These are phyloP conservation scores for Fusarium vanettenii DNA, from an alignment of 2,329 filamentous ascomycete genomes.

Conservation along the genomic window DNA sequence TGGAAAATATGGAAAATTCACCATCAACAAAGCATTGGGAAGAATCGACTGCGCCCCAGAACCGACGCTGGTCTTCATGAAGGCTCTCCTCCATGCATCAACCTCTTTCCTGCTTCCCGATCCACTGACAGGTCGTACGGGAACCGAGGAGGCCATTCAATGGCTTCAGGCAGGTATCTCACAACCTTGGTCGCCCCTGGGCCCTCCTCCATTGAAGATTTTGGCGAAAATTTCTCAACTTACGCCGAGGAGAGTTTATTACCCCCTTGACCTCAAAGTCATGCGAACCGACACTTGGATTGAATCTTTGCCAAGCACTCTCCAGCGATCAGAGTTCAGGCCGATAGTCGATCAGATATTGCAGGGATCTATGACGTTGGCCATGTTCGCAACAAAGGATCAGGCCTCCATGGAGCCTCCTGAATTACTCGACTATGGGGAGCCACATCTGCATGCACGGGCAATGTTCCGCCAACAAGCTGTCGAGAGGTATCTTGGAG, in stretches of 20 bases:
- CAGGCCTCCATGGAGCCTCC: conserved; percentile 1
- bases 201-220: background rate
- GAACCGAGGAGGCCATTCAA: conserved; percentile 68
- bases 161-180: conserved; percentile 62
- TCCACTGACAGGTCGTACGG: conserved; percentile 67
- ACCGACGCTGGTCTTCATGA: conserved; percentile 63
- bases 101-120: conserved; percentile 70
- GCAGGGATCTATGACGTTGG: conserved; percentile 42
- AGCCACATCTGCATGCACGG: conserved; percentile 31
- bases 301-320: conserved; percentile 36
- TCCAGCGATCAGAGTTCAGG: conserved; percentile 52
- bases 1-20: conserved; percentile 59
- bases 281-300: conserved; percentile 51
- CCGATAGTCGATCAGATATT: conserved; percentile 48
- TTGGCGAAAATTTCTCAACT: conserved; percentile 39
- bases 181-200: conserved; percentile 59
- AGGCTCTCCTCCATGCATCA: conserved; percentile 68
- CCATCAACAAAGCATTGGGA: conserved; percentile 65
- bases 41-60: conserved; percentile 69
- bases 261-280: conserved; percentile 48
- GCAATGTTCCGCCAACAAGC: conserved; percentile 31
- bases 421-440: conserved; percentile 17
- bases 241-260: conserved; percentile 49
- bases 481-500: conserved; percentile 22
- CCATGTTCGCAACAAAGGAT: conserved; percentile 36